phyloP scores from a whole-genome alignment of 192 early-diverging fungal species.

The Entomortierella beljakovae region DNA sequence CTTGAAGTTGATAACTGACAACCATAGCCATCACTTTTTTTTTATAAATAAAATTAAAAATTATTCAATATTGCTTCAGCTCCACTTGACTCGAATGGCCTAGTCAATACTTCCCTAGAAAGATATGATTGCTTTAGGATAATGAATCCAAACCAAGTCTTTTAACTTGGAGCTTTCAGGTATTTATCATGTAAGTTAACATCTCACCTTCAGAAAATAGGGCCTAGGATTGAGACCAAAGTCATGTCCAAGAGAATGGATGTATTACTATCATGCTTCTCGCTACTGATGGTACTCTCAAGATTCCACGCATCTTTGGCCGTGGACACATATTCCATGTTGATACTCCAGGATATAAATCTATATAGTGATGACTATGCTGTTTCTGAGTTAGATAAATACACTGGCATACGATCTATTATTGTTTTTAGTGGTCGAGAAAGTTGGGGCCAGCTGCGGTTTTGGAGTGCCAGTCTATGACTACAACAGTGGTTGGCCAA shows the following conservation, averaged over 20 bases:
- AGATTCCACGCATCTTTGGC: slow-evolving; percentile 66
- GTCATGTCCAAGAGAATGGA: slow-evolving; percentile 68
- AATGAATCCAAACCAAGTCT: too few species aligned
- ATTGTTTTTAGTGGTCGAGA: slow-evolving; percentile 60
- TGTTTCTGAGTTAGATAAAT: neutral
- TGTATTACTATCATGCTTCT: slow-evolving; percentile 71
- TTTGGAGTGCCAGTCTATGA: slow-evolving; percentile 68
- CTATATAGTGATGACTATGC: too few species aligned
- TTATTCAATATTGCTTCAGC: slow-evolving; percentile 63
- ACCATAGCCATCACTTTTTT: too few species aligned
- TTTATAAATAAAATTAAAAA: too few species aligned
- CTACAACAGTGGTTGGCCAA: neutral
- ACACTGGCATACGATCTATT: slow-evolving; percentile 54
- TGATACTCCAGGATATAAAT: too few species aligned
- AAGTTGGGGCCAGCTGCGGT: slow-evolving; percentile 66
- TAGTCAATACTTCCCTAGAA: too few species aligned
- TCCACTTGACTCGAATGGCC: slow-evolving; percentile 64
- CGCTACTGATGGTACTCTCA: slow-evolving; percentile 68
- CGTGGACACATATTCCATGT: neutral
- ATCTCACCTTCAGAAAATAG: too few species aligned
- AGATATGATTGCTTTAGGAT: slow-evolving; percentile 66
- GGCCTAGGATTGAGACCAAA: too few species aligned
- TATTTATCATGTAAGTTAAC: too few species aligned
- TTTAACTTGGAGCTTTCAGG: too few species aligned
- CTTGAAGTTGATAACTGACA: too few species aligned